Evolutionary conservation across 2,329 filamentous ascomycete species (phyloP).

Genomic region (Dryadomyces quercus-mongolicae): DNA sequence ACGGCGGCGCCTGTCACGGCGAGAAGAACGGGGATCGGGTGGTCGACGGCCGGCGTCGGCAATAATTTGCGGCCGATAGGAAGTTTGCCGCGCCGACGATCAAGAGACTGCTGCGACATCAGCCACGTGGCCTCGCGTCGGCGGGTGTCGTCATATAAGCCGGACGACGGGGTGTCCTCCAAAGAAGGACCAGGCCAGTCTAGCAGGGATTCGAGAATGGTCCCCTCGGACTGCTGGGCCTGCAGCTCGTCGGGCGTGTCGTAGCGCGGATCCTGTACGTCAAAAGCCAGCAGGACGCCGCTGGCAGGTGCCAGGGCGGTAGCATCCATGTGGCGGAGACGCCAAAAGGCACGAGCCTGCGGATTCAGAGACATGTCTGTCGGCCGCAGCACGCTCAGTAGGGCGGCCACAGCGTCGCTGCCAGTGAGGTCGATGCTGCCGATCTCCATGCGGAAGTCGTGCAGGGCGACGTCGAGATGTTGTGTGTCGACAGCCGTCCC

Average conservation of each 20-base stretch:
- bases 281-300: conserved; percentile 60
- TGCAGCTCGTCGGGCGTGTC: conserved; percentile 55
- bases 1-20: conserved; percentile 23
- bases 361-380: conserved; percentile 15
- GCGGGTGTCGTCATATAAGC: conserved; percentile 55
- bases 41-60: conserved; percentile 44
- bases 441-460: conserved; percentile 58
- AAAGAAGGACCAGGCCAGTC: conserved; percentile 68
- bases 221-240: neutral
- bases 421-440: conserved; percentile 45
- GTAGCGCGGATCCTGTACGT: conserved; percentile 67
- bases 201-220: conserved; percentile 31
- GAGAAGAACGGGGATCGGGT: conserved; percentile 65
- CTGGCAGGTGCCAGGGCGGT: conserved; percentile 59
- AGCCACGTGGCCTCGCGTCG: conserved; percentile 54
- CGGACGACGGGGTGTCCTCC: conserved; percentile 37
- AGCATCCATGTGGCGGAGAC: conserved; percentile 42
- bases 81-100: conserved; percentile 53
- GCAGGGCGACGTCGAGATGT: conserved; percentile 49
- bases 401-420: conserved; percentile 67
- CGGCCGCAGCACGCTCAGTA: conserved; percentile 55
- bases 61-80: conserved; percentile 48
- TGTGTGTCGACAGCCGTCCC: conserved; percentile 44
- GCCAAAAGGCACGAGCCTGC: conserved; percentile 35
- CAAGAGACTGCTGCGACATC: conserved; percentile 69